Evolutionary conservation across 352 stramenopile genomes (phyloP), one percentile per base, ranked within the genome.

Genomic region (Globisporangium nagaii): DNA sequence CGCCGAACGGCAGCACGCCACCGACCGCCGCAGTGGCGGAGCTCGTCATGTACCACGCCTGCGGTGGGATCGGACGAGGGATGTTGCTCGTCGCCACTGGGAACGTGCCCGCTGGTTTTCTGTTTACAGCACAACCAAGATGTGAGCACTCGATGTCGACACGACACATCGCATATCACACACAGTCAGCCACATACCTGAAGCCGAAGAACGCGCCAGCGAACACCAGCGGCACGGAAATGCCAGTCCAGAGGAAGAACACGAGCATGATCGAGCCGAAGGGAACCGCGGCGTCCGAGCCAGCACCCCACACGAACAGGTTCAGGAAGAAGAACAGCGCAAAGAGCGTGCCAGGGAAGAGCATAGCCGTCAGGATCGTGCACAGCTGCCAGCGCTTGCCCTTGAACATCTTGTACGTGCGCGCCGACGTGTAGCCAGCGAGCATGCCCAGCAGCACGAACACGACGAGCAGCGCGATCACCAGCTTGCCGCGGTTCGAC

Each of bases 361-460:
- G 78, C 41, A 98, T 79, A 8, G 96, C 97, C 25, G 96, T 98
- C 31, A 97, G 72, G 4, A 98, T 70, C 24, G 97, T 99, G 56
- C 88, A 98, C 63, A 97, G 74, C 71, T 99, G 96, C 96, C 97
- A 99, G 55, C 88, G 84, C 75, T 99, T 99, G 58, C 97, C 97
- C 68, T 99, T 98, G 81, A 99, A 99, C 62, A 97, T 99, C 75
- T 99, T 99, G 91, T 99, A 99, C 40, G 98, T 84, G 51, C 94
- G 83, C 22, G 97, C 92, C 22, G 93, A 97, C 11, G 93, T 88
- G 75, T 97, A 99, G 13, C 98, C 98, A 17, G 95, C 93, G 28
- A 99, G 71, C 57, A 89, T 91, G 31, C 97, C 97, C 62, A 99
- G 89, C 34, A 99, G 68, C 24, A 99, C 95, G 68, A 98, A 99